phyloP scores from a whole-genome alignment of 2,329 filamentous ascomycete genomes.

The Sclerotinia sclerotiorum region DNA sequence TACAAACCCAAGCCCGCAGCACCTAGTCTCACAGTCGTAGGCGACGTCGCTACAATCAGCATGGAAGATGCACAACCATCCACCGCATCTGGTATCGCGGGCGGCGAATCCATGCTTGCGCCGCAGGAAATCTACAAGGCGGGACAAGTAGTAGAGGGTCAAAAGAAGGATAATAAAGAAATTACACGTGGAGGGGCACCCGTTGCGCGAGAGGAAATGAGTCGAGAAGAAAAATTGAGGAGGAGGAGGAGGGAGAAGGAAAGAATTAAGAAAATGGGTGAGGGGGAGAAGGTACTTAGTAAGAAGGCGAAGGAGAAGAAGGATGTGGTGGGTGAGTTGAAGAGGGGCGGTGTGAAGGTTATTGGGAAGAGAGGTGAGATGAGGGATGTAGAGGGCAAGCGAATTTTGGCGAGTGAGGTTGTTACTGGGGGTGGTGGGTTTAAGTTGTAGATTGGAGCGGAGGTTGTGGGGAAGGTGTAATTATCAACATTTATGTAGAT shows the following conservation, averaged over 20 bases:
- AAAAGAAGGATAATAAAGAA: constrained; percentile 61
- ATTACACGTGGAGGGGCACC: constrained; percentile 78
- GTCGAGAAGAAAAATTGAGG: constrained; percentile 77
- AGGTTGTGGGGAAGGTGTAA: not conserved
- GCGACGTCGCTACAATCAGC: constrained; percentile 84
- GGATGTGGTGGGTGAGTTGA: constrained; percentile 56
- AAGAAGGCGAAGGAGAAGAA: constrained; percentile 59
- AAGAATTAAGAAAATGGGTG: constrained; percentile 69
- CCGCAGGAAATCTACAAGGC: constrained; percentile 92
- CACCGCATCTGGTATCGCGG: constrained; percentile 70
- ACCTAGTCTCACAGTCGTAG: constrained; percentile 79
- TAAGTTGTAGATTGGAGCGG: constrained; percentile 52
- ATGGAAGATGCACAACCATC: constrained; percentile 96
- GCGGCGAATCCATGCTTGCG: constrained; percentile 73
- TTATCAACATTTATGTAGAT: not conserved
- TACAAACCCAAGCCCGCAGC: constrained; percentile 87
- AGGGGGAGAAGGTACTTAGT: constrained; percentile 51
- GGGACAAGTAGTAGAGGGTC: constrained; percentile 62
- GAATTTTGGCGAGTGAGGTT: constrained; percentile 57
- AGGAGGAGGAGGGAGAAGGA: constrained; percentile 81
- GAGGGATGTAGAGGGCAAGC: constrained; percentile 79
- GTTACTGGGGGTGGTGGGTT: constrained; percentile 55
- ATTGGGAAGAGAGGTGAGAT: constrained; percentile 89
- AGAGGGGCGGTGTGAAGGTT: constrained; percentile 85
- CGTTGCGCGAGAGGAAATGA: constrained; percentile 81